Conservation (phyloP, 768 basidiomycete species). For the Russula brevipes region DNA sequence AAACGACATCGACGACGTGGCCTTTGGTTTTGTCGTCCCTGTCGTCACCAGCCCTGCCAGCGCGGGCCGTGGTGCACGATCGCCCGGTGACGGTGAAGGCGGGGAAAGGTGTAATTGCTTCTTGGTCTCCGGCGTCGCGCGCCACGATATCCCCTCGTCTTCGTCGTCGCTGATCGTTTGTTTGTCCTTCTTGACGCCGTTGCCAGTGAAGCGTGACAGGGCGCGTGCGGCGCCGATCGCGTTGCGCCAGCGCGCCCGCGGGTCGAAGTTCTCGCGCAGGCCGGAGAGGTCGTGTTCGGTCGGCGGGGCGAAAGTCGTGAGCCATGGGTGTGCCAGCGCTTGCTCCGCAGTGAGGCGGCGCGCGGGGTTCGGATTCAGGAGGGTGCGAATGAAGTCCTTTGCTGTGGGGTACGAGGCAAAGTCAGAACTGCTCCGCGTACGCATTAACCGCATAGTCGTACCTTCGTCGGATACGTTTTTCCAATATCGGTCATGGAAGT, state of each 20-base stretch:
- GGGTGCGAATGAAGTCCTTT: slow-evolving; percentile 70
- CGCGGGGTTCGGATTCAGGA: slow-evolving; percentile 67
- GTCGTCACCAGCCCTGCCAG: not conserved
- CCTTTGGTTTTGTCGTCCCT: not conserved
- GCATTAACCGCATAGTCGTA: slow-evolving; percentile 30
- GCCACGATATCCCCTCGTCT: not conserved
- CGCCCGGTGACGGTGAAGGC: not conserved
- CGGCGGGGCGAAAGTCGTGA: slow-evolving; percentile 59
- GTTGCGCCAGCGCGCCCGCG: slow-evolving; percentile 64
- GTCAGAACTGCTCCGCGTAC: not conserved
- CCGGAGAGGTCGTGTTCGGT: slow-evolving; percentile 73
- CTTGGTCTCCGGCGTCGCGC: not conserved
- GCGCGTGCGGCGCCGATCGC: slow-evolving; percentile 55
- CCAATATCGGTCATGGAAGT: slow-evolving; percentile 96
- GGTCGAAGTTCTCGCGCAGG: slow-evolving; percentile 78
- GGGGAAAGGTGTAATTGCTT: not conserved
- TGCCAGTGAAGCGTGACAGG: not conserved
- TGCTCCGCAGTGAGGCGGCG: slow-evolving; percentile 68
- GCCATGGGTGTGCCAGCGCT: slow-evolving; percentile 72
- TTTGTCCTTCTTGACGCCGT: not conserved
- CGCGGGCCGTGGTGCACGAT: not conserved
- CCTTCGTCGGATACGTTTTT: slow-evolving; percentile 78
- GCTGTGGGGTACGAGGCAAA: slow-evolving; percentile 40
- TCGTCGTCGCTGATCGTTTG: not conserved
- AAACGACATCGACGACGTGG: not conserved